phyloP scores from a whole-genome alignment of 768 basidiomycete species.

The Termitomyces sp. region DNA sequence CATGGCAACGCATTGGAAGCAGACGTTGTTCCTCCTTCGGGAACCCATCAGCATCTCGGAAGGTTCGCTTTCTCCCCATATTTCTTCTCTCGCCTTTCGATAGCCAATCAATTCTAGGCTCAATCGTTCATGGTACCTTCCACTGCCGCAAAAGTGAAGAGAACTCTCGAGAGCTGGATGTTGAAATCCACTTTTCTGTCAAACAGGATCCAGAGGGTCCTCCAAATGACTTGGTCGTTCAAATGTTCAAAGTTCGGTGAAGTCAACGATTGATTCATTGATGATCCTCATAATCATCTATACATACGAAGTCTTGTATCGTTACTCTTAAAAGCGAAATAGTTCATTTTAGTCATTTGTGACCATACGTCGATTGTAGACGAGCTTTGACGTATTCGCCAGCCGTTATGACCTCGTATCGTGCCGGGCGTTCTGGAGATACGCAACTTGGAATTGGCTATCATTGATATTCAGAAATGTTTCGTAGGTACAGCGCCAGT shows the following conservation, averaged over 20 bases:
- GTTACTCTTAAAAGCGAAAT: background rate
- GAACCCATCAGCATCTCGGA: constrained; percentile 73
- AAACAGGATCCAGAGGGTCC: constrained; percentile 32
- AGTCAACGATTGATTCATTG: background rate
- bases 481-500: background rate
- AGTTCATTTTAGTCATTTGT: background rate
- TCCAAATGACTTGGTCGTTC: constrained; percentile 46
- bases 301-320: background rate
- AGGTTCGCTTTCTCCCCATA: constrained; percentile 40
- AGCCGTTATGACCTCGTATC: constrained; percentile 69
- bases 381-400: constrained; percentile 80
- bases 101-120: constrained; percentile 40
- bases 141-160: constrained; percentile 70
- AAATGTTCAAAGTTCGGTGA: constrained; percentile 76
- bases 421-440: constrained; percentile 34
- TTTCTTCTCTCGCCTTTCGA: background rate
- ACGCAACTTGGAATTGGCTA: constrained; percentile 51
- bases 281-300: background rate
- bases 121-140: constrained; percentile 74
- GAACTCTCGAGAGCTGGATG: constrained; percentile 85
- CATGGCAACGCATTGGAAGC: constrained; percentile 94
- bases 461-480: background rate
- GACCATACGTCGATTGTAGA: constrained; percentile 57
- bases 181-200: constrained; percentile 81
- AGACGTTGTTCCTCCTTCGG: constrained; percentile 82